Percentiles rank a stretch among this genome's conserved stretches.
phyloP scores from a whole-genome alignment of 192 early-diverging fungal genomes.

The Coemansia aciculifera region DNA sequence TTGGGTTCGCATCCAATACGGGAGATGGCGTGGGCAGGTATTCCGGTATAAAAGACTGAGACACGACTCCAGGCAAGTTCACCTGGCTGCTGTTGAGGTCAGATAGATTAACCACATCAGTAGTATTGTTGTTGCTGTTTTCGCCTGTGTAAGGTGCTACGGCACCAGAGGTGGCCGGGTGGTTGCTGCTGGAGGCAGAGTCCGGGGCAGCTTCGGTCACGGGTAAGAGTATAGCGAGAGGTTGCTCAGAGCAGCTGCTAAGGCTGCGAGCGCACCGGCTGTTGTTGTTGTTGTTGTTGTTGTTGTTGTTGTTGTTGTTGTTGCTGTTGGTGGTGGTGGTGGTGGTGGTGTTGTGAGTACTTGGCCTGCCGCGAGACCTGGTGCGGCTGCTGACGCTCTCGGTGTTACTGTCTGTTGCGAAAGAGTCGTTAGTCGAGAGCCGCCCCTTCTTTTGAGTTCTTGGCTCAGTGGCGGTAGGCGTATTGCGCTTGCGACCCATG shows the following conservation, averaged over 20 bases:
- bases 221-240: neutral
- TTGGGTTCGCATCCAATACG: neutral
- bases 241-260: neutral
- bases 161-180: neutral
- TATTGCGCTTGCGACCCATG: neutral
- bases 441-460: neutral
- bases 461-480: neutral
- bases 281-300: too few relatives aligned
- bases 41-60: neutral
- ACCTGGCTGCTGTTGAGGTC: neutral
- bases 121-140: neutral
- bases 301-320: too few relatives aligned
- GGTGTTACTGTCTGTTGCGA: neutral
- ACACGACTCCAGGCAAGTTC: neutral
- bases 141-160: neutral
- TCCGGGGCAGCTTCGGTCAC: neutral
- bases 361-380: neutral
- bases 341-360: neutral
- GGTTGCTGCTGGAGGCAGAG: neutral
- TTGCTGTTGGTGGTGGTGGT: too few relatives aligned
- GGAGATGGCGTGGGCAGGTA: neutral
- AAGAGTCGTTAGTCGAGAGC: neutral
- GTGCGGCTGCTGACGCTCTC: neutral
- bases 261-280: neutral
- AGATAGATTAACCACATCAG: neutral